Conservation (phyloP, 345 rosid genomes). For the Eucalyptus marginata region DNA sequence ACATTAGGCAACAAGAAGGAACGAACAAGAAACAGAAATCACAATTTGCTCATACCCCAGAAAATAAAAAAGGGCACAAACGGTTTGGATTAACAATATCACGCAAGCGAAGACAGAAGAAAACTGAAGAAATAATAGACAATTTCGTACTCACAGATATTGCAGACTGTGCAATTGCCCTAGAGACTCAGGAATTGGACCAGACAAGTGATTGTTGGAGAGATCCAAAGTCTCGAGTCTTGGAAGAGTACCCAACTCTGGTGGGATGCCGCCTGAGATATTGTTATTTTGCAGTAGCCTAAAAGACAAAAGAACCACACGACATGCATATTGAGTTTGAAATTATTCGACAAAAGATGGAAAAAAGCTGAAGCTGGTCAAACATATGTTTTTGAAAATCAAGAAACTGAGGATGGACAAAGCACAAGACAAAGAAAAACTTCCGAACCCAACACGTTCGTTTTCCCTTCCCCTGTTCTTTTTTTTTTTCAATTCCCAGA, state of each 20-base stretch:
- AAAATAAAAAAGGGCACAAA: background rate
- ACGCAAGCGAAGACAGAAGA: background rate
- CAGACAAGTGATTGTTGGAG: slow-evolving; percentile 64
- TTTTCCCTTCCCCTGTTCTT: background rate
- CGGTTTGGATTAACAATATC: background rate
- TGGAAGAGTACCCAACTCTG: slow-evolving; percentile 51
- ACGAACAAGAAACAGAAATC: background rate
- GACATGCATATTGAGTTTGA: background rate
- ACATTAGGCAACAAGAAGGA: background rate
- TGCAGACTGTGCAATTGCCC: slow-evolving; percentile 45
- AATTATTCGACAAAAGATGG: background rate
- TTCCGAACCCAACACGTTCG: background rate
- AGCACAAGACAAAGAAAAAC: background rate
- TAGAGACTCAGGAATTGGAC: slow-evolving; percentile 44
- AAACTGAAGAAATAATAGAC: background rate
- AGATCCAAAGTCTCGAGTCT: slow-evolving; percentile 79
- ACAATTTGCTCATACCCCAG: background rate
- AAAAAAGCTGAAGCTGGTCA: background rate
- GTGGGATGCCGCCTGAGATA: slow-evolving; percentile 73
- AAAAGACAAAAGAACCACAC: background rate
- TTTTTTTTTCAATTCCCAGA: background rate
- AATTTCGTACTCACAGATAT: slow-evolving; percentile 53
- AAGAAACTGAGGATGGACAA: background rate
- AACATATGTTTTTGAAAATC: background rate
- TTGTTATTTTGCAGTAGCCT: slow-evolving; percentile 92